Conservation (phyloP, 805 yeast genomes). For the Candida caryicola region DNA sequence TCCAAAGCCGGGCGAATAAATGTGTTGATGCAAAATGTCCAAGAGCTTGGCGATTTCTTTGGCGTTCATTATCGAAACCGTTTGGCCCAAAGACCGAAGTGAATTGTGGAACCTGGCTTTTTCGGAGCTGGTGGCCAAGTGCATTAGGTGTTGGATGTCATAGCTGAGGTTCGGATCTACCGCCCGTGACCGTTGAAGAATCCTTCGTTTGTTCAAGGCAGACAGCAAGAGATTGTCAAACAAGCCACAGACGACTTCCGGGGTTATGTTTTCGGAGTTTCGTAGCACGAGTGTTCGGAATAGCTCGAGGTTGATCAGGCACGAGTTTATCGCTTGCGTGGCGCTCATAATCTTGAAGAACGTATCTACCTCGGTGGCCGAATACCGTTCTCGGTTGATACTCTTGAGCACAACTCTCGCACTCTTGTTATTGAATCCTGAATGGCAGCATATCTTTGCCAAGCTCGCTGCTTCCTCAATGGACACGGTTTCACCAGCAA, state of each 20-base stretch:
- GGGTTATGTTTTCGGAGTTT: not conserved
- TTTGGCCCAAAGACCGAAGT: conserved; percentile 29
- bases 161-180: conserved; percentile 2
- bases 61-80: conserved; percentile 21
- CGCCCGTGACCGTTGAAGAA: not conserved
- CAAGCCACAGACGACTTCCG: conserved; percentile 1
- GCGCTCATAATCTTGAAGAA: not conserved
- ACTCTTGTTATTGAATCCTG: not conserved
- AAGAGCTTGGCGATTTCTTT: conserved; percentile 16
- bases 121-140: conserved; percentile 15
- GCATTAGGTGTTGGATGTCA: conserved; percentile 14
- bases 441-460: not conserved
- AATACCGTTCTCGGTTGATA: not conserved
- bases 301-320: not conserved
- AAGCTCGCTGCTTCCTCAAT: not conserved
- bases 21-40: conserved; percentile 11
- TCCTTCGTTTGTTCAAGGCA: conserved; percentile 10
- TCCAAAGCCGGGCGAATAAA: conserved; percentile 8
- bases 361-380: not conserved
- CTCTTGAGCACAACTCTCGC: not conserved
- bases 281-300: not conserved
- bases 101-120: conserved; percentile 24
- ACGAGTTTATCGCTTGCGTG: not conserved
- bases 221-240: conserved; percentile 12
- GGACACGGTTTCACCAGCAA: not conserved